Base-by-base conservation (phyloP, 768 basidiomycete genomes). In the Tylopilus sp. region DNA sequence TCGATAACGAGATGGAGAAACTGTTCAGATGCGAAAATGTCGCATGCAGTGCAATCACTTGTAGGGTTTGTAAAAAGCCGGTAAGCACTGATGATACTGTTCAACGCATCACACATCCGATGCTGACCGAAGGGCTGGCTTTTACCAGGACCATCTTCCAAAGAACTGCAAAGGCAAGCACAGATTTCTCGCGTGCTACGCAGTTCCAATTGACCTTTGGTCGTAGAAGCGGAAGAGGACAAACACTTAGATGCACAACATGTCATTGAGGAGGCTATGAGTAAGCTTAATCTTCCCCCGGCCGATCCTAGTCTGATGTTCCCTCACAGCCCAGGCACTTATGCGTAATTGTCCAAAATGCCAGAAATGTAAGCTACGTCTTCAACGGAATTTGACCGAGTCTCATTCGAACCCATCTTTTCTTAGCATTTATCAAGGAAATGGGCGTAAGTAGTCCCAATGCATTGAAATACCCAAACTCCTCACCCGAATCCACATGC, bases 251-350 rank as follows among this genome's bases (percentile, higher is more conserved):
- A 91, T 66, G 83, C 79, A 12, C 77, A 83, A 48, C 92, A 95
- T 70, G 66, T 77, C 1, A 76, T 97, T 25, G 94, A 97, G 64
- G 94, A 97, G 63, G 94, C 93, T 3, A 97, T 97, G 94, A 91
- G 90, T 88, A 39, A 40, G 63, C 26, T 2, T 26, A 9, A 78
- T 70, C 7, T 31, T 42, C 47, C 22, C 25, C n/a, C 26, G 46
- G 15, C 38, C 1, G 40, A 23, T 30, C 8, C 28, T 36, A 17
- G 38, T 33, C 38, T 49, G 31, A 57, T 58, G 18, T 55, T 41
- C 4, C 8, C 26, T 41, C 52, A 11, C 48, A 90, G 88, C 89
- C 30, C 76, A 77, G 40, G 93, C 93, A 3, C 72, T 95, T 12
- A 88, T 92, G 82, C 79, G 93, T 33, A 86, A 83, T 56, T 97